A percentile compares a stretch with the other conserved stretches of the same genome.
These are phyloP conservation scores for Dipteronia dyeriana DNA, from an alignment of 345 rosid genomes.

Conservation along the genomic window DNA sequence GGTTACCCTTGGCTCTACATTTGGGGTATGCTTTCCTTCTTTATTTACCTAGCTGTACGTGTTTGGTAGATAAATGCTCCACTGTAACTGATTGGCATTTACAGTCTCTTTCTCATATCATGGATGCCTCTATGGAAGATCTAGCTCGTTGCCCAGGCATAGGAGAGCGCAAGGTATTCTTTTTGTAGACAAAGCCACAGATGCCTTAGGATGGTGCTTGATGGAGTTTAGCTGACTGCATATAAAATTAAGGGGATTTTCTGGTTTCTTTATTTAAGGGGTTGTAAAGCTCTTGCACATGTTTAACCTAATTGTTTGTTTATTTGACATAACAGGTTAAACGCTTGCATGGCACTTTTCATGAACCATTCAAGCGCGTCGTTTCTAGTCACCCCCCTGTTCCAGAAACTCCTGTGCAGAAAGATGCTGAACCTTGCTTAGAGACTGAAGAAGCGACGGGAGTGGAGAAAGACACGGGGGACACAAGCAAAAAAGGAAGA, in stretches of 20 bases:
- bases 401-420: slow-evolving; percentile 43
- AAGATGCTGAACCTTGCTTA: slow-evolving; percentile 38
- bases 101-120: slow-evolving; percentile 81
- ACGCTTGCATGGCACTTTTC: slow-evolving; percentile 86
- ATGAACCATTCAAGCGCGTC: slow-evolving; percentile 88
- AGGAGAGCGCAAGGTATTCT: slow-evolving; percentile 82
- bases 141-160: slow-evolving; percentile 94
- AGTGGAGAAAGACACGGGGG: slow-evolving; percentile 41
- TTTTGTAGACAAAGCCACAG: neutral
- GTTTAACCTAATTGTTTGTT: slow-evolving; percentile 7
- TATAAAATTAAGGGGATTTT: neutral
- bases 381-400: slow-evolving; percentile 45
- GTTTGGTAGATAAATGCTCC: too few relatives aligned
- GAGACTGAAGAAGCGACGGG: slow-evolving; percentile 45
- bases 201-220: neutral
- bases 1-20: slow-evolving; percentile 93
- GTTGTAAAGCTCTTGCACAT: neutral
- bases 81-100: slow-evolving; percentile 13
- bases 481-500: slow-evolving; percentile 47
- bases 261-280: neutral
- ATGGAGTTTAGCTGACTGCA: neutral
- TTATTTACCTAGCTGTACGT: neutral
- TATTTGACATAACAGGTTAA: slow-evolving; percentile 56
- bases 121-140: slow-evolving; percentile 97
- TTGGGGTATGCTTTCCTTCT: slow-evolving; percentile 75